Evolutionary conservation across 2,329 filamentous ascomycete genomes (phyloP), one percentile per base, ranked within the genome.

Genomic region (Fusarium abutilonis): DNA sequence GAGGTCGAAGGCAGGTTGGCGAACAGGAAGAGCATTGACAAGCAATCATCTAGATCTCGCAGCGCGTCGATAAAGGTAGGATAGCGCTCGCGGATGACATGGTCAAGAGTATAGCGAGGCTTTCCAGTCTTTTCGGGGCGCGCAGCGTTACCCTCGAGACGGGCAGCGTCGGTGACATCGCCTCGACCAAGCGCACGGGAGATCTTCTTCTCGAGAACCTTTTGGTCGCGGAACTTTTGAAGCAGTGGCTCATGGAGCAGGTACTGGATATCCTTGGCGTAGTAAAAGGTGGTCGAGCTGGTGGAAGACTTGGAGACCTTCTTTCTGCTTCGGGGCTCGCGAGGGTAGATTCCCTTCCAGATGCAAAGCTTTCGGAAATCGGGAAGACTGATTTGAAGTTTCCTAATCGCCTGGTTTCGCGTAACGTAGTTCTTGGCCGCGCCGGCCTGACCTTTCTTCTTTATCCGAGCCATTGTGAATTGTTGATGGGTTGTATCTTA

Each of bases 351-450:
- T 72, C 93, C 95, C 83, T 98, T 98, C 89, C 97, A 99, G 78
- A 99, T 99, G 82, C 95, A 99, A 75, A 99, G 85, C 80, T 96
- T 90, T 80, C 95, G 89, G 81, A 99, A 99, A 80, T 99, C 95
- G 68, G 93, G 93, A 53, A 99, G 87, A 73, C 91, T 97, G 78
- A 99, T 91, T 80, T 99, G 95, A 63, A 99, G 89, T 82, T 98
- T 99, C 78, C 93, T 92, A 72, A 99, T 92, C 41, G 95, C 95
- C 82, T 97, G 93, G 38, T 94, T 97, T 77, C 95, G 87, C 55
- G 95, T 99, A 71, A 99, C 93, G 83, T 94, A 99, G 85, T 99
- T 99, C 82, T 95, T 97, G 81, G 93, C 93, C 77, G 92, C 90
- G 77, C 95, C 95, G 75, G 93, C 84, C 76, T 91, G 88, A 75